These are phyloP conservation scores for Phalaenopsis aphrodite DNA, from an alignment of 106 monocot genomes.

Conservation along the genomic window DNA sequence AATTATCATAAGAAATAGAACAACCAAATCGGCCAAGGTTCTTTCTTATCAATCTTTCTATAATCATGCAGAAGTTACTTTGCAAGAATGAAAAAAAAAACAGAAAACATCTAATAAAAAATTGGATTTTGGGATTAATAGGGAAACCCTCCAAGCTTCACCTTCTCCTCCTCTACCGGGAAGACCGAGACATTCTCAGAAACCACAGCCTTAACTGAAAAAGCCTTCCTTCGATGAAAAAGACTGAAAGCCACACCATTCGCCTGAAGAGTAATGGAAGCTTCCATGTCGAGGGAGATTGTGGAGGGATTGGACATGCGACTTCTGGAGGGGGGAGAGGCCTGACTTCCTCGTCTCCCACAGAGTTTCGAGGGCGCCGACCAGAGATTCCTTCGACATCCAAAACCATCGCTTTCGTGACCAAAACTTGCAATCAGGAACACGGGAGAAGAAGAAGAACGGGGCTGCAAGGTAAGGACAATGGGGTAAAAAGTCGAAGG, in stretches of 20 bases:
- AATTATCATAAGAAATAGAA: background rate
- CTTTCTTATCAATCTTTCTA: background rate
- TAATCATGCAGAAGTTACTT: background rate
- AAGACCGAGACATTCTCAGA: conserved; percentile 17
- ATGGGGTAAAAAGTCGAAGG: no score
- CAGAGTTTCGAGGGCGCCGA: no score
- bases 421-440: no score
- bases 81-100: background rate
- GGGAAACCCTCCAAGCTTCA: conserved; percentile 54
- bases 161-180: conserved; percentile 40
- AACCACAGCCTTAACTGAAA: conserved; percentile 22
- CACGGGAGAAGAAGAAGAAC: no score
- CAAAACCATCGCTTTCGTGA: no score
- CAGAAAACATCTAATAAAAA: background rate
- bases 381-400: no score
- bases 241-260: conserved; percentile 22
- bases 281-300: background rate
- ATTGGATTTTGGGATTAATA: background rate
- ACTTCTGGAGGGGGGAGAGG: no score
- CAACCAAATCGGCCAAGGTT: background rate
- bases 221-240: conserved; percentile 13
- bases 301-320: no score
- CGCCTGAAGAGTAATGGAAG: conserved; percentile 47
- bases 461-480: no score
- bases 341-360: no score